Base-by-base conservation (phyloP, 192 early-diverging fungal species). In the Phlyctochytrium planicorne region DNA sequence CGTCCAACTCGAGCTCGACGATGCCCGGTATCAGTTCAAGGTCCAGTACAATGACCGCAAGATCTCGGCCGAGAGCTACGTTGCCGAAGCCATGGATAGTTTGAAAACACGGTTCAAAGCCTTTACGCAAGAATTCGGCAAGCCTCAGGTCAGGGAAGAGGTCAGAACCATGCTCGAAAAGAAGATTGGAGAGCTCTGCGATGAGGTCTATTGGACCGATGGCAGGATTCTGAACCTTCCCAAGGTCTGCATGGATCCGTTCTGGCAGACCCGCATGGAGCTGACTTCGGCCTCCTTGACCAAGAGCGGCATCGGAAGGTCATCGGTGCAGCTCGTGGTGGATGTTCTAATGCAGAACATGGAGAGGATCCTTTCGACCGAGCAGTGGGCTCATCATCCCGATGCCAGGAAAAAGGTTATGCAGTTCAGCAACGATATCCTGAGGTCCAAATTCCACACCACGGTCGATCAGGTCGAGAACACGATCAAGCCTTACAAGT, bases 401-500 rank as follows among this genome's bases (percentile, higher is more conserved):
- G 89, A 91, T 16, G 90, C 93, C 1, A 84, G 90, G 23, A 68
- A 82, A 20, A 87, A 92, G 30, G 88, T 98, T 52, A 76, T 94
- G 64, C 83, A 86, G 52, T 93, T 96, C 68, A 91, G 88, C 34
- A 88, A 87, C 56, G 93, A 93, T 36, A 90, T 97, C 53, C 65
- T 98, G 65, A 86, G 92, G 29, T 82, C 75, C 62, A 95, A 96
- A 60, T 94, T 92, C 80, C 88, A 92, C 35, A 81, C 91, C 2
- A 91, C 95, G 3, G 87, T 94, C 10, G 97, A 97, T 71, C 95
- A 97, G 78, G 97, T 98, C 4, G 97, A 98, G 67, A 98, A 97
- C 81, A 97, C 94, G 1, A 95, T 98, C 77, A 98, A 98, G 77
- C 97, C 95, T 17, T 96, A 92, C 84, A 98, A 98, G 80, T 95